A percentile compares a stretch with the other conserved stretches of the same genome.
These are phyloP conservation scores for Leccinellum albellum DNA, from an alignment of 768 basidiomycete genomes.

Conservation along the genomic window DNA sequence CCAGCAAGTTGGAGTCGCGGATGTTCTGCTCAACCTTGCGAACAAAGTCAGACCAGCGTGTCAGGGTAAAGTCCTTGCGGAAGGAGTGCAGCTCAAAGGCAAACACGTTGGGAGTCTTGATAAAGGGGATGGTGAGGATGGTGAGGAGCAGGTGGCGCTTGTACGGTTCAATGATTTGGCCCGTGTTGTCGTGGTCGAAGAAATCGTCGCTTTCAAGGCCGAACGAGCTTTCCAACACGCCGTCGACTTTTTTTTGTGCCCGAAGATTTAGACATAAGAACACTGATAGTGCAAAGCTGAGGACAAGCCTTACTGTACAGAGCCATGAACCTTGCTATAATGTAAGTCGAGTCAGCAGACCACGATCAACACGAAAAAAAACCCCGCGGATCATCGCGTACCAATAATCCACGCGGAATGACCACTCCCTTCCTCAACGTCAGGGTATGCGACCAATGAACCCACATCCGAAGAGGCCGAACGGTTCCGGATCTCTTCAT, in stretches of 20 bases:
- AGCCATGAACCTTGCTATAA: slow-evolving; percentile 28
- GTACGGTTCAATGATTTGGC: slow-evolving; percentile 12
- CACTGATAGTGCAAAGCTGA: not conserved
- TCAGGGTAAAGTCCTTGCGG: slow-evolving; percentile 23
- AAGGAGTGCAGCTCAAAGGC: slow-evolving; percentile 29
- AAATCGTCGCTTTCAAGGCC: slow-evolving; percentile 30
- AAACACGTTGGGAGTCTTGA: slow-evolving; percentile 26
- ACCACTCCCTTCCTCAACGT: slow-evolving; percentile 6
- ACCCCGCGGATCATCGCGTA: slow-evolving; percentile 2
- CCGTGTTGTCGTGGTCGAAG: slow-evolving; percentile 27
- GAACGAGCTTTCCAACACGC: slow-evolving; percentile 26
- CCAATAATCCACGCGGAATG: slow-evolving; percentile 27
- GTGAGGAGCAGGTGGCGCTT: slow-evolving; percentile 17
- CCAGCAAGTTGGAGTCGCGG: slow-evolving; percentile 31
- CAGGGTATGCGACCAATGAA: not conserved
- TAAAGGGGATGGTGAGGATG: slow-evolving; percentile 20
- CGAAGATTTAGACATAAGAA: not conserved
- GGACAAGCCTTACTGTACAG: slow-evolving; percentile 25
- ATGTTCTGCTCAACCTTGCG: slow-evolving; percentile 29
- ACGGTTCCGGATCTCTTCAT: slow-evolving; percentile 2
- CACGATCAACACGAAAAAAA: not conserved
- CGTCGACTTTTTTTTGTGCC: slow-evolving; percentile 18
- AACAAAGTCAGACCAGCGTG: slow-evolving; percentile 28
- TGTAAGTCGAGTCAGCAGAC: slow-evolving; percentile 1
- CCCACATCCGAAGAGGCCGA: not conserved